These are phyloP conservation scores for Salix brachista DNA, from an alignment of 345 rosid genomes.

Conservation along the genomic window DNA sequence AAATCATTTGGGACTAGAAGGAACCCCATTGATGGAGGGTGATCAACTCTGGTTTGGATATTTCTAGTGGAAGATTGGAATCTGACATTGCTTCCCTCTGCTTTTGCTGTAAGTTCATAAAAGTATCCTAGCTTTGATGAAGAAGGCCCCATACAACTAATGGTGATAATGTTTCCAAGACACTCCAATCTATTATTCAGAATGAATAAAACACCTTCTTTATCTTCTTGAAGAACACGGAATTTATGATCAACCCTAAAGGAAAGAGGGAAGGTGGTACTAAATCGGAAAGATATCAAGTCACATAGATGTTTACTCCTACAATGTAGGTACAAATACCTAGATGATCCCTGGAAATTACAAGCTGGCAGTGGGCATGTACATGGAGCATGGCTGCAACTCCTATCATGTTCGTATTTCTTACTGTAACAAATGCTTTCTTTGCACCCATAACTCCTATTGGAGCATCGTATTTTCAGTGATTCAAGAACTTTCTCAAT, in stretches of 20 bases:
- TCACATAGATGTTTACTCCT: conserved; percentile 25
- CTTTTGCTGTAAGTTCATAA: conserved; percentile 19
- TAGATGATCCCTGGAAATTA: conserved; percentile 20
- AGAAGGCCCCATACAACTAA: conserved; percentile 27
- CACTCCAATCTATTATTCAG: neutral
- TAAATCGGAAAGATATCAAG: neutral
- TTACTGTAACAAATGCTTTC: conserved; percentile 17
- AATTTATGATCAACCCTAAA: conserved; percentile 14
- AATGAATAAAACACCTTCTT: conserved; percentile 14
- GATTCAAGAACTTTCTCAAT: conserved; percentile 37
- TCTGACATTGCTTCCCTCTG: conserved; percentile 2
- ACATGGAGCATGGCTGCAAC: conserved; percentile 29
- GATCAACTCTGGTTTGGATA: neutral
- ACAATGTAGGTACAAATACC: conserved; percentile 28
- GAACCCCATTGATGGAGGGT: conserved; percentile 12
- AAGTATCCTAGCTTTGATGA: neutral
- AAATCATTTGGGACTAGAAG: conserved; percentile 29
- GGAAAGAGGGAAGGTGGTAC: neutral
- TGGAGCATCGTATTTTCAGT: conserved; percentile 20
- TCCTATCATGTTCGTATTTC: conserved; percentile 28
- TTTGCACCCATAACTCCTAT: conserved; percentile 31
- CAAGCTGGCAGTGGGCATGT: conserved; percentile 39
- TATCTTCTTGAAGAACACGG: conserved; percentile 25
- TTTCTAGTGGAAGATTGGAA: conserved; percentile 14
- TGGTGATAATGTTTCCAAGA: conserved; percentile 18